phyloP scores from a whole-genome alignment of 805 yeast genomes.

The Pichia rugopelliculosa region DNA sequence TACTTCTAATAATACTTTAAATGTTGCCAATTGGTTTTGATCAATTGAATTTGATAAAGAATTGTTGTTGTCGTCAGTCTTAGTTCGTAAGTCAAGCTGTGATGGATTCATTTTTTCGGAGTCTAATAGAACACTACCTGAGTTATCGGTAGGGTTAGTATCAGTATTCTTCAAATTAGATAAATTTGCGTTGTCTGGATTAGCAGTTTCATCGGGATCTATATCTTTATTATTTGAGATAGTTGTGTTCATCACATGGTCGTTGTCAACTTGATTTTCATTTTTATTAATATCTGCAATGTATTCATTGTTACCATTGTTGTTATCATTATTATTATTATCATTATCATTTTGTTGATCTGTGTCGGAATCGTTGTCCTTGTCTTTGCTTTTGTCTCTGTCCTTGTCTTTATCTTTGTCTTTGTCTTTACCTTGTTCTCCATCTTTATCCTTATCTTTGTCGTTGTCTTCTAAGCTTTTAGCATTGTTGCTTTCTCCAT shows the following conservation, averaged over 20 bases:
- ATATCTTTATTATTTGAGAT: not conserved
- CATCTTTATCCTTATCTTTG: not conserved
- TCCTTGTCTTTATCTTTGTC: not conserved
- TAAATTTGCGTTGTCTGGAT: not conserved
- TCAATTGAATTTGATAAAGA: not conserved
- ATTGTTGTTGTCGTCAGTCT: not conserved
- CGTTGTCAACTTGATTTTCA: no score
- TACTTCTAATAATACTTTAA: not conserved
- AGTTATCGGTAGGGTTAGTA: not conserved
- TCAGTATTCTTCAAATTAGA: not conserved
- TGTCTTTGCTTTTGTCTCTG: not conserved
- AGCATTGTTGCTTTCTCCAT: not conserved
- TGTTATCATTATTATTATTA: not conserved
- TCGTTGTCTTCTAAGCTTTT: no score
- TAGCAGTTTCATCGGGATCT: not conserved
- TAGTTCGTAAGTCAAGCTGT: not conserved
- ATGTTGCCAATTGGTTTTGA: no score
- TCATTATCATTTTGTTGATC: not conserved
- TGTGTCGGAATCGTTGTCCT: not conserved
- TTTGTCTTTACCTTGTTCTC: not conserved
- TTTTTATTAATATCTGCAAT: no score
- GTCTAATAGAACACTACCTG: not conserved
- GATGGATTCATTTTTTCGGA: not conserved
- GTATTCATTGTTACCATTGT: no score
- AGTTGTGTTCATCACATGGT: no score